Base-by-base conservation (phyloP, 2,329 filamentous ascomycete genomes). In the Colletotrichum tropicale region DNA sequence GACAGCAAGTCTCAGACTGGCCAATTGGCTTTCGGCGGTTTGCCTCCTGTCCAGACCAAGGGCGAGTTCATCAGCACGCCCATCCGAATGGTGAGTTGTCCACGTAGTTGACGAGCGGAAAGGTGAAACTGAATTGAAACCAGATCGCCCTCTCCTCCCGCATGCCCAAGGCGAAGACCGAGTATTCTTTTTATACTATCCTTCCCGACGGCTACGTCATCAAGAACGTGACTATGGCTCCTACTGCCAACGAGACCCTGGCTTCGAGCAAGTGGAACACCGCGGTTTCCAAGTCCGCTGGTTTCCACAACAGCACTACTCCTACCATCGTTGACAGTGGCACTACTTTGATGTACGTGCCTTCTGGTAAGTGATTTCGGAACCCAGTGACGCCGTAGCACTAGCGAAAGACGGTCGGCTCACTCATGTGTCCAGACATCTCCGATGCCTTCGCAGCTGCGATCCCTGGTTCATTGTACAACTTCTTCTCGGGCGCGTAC, bases 11-110 rank as follows among this genome's bases (percentile, higher is more conserved):
- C 68, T 2, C 70, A 56, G 85, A 85, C 9, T 16, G 88, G 89
- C 2, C 86, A 87, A 43, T 80, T 91, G 5, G 86, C 87, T 0
- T 81, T 91, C 1, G 88, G 89, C 5, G 88, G 88, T 12, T 81
- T 90, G 7, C 88, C 89, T 3, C 84, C 87, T 3, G 84, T 89
- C 26, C 7, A 66, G 24, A 52, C 38, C 10, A 18, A 26, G 7
- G 26, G 64, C 18, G 15, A 48, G 4, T 66, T 66, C 9, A n/a
- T 66, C 9, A 66, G 38, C 64, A 66, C 64, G 18, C 64, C 64
- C 24, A 52, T 66, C 18, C 21, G 38, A 24, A 66, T 52, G 64
- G 38, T 32, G 7, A 32, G 64, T 66, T 0, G 1, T 12, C 3
- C 7, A 4, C 8, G 16, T 16, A 18, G 62, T 15, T 16, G 12